These are phyloP conservation scores for Seminavis robusta DNA, from an alignment of 108 stramenopile species.

Conservation along the genomic window DNA sequence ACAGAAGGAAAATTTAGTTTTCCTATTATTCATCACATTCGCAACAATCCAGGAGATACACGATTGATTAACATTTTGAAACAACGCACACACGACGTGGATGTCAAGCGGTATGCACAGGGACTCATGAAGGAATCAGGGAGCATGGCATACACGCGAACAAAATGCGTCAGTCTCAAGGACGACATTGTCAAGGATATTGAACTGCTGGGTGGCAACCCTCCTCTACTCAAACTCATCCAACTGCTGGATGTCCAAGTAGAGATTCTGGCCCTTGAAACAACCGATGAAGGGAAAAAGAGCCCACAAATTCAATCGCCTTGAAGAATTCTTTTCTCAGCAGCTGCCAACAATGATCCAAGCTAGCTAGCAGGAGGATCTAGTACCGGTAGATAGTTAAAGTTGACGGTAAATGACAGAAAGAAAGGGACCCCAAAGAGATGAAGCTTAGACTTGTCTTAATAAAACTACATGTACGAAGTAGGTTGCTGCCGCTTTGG, in stretches of 20 bases:
- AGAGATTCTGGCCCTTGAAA: slow-evolving; percentile 15
- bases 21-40: slow-evolving; percentile 86
- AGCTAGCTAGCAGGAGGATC: no score
- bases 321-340: no score
- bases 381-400: no score
- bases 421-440: no score
- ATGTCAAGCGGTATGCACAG: slow-evolving; percentile 89
- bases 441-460: no score
- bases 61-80: slow-evolving; percentile 87
- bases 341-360: no score
- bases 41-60: slow-evolving; percentile 30
- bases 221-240: slow-evolving; percentile 57
- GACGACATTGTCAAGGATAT: slow-evolving; percentile 55
- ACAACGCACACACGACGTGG: slow-evolving; percentile 86
- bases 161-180: slow-evolving; percentile 61
- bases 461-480: no score
- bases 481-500: no score
- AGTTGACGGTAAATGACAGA: no score
- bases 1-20: slow-evolving; percentile 96
- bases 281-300: neutral
- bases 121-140: slow-evolving; percentile 66
- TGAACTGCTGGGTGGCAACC: slow-evolving; percentile 68
- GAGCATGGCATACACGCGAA: slow-evolving; percentile 66
- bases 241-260: slow-evolving; percentile 72
- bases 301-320: no score